A percentile compares a stretch with the other conserved stretches of the same genome.
Conservation (phyloP, 2,329 filamentous ascomycete genomes). For the Botrytis pseudocinerea region DNA sequence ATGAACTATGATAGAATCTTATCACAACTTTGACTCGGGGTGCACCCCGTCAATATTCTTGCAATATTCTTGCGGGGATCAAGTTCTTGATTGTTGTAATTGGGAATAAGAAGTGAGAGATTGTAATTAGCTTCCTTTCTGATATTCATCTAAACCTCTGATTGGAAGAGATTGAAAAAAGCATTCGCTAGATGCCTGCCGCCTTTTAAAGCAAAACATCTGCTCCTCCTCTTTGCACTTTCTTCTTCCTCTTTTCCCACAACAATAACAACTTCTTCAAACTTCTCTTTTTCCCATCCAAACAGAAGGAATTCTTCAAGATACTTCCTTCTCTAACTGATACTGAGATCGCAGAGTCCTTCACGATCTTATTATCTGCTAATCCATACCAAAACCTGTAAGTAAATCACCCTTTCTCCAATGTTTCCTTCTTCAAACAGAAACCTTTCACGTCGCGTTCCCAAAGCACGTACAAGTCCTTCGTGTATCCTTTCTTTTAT, state of each 20-base stretch:
- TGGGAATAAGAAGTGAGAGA: background rate
- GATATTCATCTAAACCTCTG: background rate
- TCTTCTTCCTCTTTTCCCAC: background rate
- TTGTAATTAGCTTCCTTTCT: background rate
- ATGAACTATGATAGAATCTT: background rate
- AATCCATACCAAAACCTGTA: background rate
- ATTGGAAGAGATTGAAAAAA: background rate
- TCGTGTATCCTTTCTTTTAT: background rate
- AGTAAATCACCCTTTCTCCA: slow-evolving; percentile 10
- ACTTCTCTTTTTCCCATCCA: background rate
- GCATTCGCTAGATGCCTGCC: background rate
- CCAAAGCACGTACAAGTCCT: background rate
- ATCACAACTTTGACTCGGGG: background rate
- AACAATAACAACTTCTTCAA: background rate
- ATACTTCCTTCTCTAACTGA: background rate
- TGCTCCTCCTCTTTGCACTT: background rate
- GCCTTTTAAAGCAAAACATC: background rate
- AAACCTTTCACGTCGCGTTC: background rate
- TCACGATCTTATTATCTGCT: slow-evolving; percentile 9
- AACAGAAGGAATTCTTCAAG: background rate
- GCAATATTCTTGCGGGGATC: background rate
- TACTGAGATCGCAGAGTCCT: slow-evolving; percentile 14
- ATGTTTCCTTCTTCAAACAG: background rate
- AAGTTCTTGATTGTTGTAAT: background rate
- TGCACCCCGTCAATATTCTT: background rate